Evolutionary conservation across 208 protist genomes (phyloP), one percentile per base, ranked within the genome.

Genomic region (Leishmania major): DNA sequence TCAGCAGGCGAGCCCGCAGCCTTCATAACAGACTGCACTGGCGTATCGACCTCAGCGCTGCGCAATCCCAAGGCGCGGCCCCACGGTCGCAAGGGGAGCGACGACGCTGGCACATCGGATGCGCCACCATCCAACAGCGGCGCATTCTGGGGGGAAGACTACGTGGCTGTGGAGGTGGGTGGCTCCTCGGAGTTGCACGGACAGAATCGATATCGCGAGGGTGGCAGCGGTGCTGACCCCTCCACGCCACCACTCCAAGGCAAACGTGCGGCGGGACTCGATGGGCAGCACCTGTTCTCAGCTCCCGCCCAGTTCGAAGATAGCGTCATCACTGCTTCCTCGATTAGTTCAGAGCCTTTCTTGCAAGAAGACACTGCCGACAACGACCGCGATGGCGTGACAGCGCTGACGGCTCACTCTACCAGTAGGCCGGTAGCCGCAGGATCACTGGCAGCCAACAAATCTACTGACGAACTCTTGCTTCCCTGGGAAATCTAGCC

Each of bases 401-500:
- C 7, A 47, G 67, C 19, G 37, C 40, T 72, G 40, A 22, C 17
- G 22, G 37, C 37, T 47, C 22, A n/a, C 67, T n/a, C 67, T 72
- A 22, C 40, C 67, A 47, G 67, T 47, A 15, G 40, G 15, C 7
- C 67, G 43, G 67, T 4, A 8, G 40, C 22, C 40, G 31, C 67
- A 72, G 40, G 40, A n/a, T 31, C 22, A 15, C 67, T 7, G 11
- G 47, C 25, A 31, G n/a, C n/a, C n/a, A 35, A 75, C 47, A 25
- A 75, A 19, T 40, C 10, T 7, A 3, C 47, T 3, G 47, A 75
- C 71, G 75, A 78, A 22, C 6, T 78, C 40, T 67, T 49, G 55
- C 75, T 78, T n/a, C 75, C 75, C 37, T 78, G 75, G 75, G 75
- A 78, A 67, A 8, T 67, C 15, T 78, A 62, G 35, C 49, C 37